Evolutionary conservation across 768 basidiomycete species (phyloP), one percentile per base, ranked within the genome.

Genomic region (Russula ochroleuca): DNA sequence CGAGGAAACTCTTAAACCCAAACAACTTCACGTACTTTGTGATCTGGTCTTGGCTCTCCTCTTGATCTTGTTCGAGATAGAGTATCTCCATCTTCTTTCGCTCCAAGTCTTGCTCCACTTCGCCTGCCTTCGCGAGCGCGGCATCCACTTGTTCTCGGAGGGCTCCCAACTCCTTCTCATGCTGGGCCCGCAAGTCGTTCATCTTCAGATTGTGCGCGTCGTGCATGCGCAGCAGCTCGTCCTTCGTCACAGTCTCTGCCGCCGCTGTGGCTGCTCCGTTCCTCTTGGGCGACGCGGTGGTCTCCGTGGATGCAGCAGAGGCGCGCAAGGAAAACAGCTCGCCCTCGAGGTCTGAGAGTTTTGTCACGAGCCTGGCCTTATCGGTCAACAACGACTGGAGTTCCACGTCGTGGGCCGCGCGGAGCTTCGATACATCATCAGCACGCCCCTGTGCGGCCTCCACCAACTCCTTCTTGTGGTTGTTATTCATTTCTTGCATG

Each of bases 151-250:
- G 81, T 40, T 81, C 80, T 70, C 75, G 79, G 55, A 87, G 59
- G 43, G 68, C 77, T 68, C 81, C 82, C 53, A 85, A 71, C 31
- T 76, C 77, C 68, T 84, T 85, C 35, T 85, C 84, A 69, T 89
- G 83, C 23, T 81, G 83, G 17, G 85, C 85, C 71, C 87, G 79
- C 59, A 92, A 67, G 74, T 93, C 90, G 57, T 85, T 77, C 67
- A 94, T 72, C 77, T 88, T 93, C 66, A 87, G 78, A 72, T 88
- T 90, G 73, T 94, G 92, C 6, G 92, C 92, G 72, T 91, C 88
- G 67, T 94, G 88, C 70, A 90, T 75, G 70, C 80, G 82, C 72
- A 85, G 84, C 45, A 94, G 75, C 61, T 94, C 91, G 67, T 91
- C 90, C 68, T 85, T 86, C 40, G 89, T 83, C 9, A 91, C 83